Evolutionary conservation across 2,329 filamentous ascomycete species (phyloP).

Genomic region (Ophiocordyceps australis): DNA sequence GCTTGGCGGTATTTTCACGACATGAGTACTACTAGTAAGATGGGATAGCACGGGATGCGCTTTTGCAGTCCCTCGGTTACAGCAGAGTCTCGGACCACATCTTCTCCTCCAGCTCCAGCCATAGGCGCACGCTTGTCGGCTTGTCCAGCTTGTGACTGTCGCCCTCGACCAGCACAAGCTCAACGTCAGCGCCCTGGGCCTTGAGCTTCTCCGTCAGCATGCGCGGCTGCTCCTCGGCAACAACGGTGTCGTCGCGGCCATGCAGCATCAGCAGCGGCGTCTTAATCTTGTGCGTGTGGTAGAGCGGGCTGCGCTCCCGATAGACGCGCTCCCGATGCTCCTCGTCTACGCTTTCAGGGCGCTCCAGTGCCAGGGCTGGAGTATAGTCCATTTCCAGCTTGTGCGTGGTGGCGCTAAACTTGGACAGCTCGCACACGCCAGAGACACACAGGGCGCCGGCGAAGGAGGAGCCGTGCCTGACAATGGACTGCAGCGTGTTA

Average conservation of each 20-base stretch:
- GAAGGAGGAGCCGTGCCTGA: slow-evolving; percentile 24
- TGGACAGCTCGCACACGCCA: slow-evolving; percentile 30
- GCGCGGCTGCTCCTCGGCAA: slow-evolving; percentile 36
- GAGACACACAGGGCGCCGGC: slow-evolving; percentile 29
- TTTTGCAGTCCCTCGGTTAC: too few relatives aligned
- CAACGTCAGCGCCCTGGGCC: slow-evolving; percentile 21
- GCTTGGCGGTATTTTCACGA: too few relatives aligned
- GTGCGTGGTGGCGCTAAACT: slow-evolving; percentile 27
- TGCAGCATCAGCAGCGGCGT: slow-evolving; percentile 36
- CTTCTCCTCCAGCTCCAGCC: slow-evolving; percentile 23
- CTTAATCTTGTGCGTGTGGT: slow-evolving; percentile 25
- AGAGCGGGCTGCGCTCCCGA: slow-evolving; percentile 27
- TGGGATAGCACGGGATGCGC: too few relatives aligned
- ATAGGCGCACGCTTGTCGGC: slow-evolving; percentile 17
- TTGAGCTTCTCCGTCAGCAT: slow-evolving; percentile 29
- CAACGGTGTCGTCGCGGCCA: slow-evolving; percentile 35
- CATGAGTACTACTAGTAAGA: too few relatives aligned
- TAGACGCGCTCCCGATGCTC: slow-evolving; percentile 22
- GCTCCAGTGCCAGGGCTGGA: slow-evolving; percentile 20
- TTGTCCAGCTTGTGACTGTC: slow-evolving; percentile 31
- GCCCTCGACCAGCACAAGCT: slow-evolving; percentile 25
- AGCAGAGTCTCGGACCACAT: slow-evolving; percentile 26
- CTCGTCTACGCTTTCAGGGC: slow-evolving; percentile 9
- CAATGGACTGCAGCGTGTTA: slow-evolving; percentile 28
- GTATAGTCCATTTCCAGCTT: slow-evolving; percentile 37